Conservation (phyloP, 768 basidiomycete species). For the Lactifluus hygrophoroides region DNA sequence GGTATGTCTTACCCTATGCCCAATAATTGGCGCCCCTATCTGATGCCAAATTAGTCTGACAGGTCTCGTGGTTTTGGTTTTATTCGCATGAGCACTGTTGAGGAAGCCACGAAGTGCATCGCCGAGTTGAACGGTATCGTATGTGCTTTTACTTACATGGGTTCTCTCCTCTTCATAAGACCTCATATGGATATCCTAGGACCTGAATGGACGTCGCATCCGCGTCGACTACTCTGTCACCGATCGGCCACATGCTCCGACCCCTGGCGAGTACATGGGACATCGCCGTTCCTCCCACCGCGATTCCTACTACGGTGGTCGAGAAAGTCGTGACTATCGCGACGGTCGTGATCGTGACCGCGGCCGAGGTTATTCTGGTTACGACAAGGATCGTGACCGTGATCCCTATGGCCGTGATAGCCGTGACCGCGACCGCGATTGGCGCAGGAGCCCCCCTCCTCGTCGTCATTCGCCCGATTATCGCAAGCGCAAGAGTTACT, state of each 20-base stretch:
- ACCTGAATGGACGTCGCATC: slow-evolving; percentile 90
- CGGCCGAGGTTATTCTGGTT: slow-evolving; percentile 32
- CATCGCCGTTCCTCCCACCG: slow-evolving; percentile 54
- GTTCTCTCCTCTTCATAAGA: neutral
- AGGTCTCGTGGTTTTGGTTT: slow-evolving; percentile 98
- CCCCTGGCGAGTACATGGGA: slow-evolving; percentile 98
- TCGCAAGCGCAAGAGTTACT: slow-evolving; percentile 66
- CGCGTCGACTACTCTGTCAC: slow-evolving; percentile 97
- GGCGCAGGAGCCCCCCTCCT: slow-evolving; percentile 62
- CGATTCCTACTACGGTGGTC: slow-evolving; percentile 29
- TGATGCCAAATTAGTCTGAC: slow-evolving; percentile 53
- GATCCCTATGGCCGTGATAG: slow-evolving; percentile 34
- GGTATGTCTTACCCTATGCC: slow-evolving; percentile 41
- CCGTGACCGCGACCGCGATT: slow-evolving; percentile 53
- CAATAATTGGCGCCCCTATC: slow-evolving; percentile 1
- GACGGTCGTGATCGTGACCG: slow-evolving; percentile 37
- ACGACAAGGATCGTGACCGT: slow-evolving; percentile 36
- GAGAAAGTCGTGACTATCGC: slow-evolving; percentile 31
- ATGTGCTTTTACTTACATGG: slow-evolving; percentile 27
- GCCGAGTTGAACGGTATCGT: slow-evolving; percentile 89
- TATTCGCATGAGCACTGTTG: slow-evolving; percentile 84
- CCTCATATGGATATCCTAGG: slow-evolving; percentile 37
- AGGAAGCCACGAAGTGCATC: slow-evolving; percentile 83
- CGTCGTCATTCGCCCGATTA: slow-evolving; percentile 71
- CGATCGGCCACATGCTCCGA: slow-evolving; percentile 87